Conservation (phyloP, 306 rosid species). For the Quercus engelmannii region DNA sequence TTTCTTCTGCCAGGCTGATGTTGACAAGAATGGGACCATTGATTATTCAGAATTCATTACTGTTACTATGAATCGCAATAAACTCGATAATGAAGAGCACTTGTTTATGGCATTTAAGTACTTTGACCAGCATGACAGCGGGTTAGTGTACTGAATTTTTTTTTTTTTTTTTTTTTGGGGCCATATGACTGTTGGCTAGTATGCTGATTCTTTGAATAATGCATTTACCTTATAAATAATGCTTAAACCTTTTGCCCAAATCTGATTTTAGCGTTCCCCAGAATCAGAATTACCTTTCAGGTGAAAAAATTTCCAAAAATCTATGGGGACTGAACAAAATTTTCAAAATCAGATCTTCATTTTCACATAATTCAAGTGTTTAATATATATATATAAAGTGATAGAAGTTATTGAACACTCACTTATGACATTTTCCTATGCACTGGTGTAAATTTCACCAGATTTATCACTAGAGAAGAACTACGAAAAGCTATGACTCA, state of each 20-base stretch:
- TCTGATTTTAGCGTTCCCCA: not conserved
- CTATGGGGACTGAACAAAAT: too few relatives aligned
- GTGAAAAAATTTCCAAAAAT: too few relatives aligned
- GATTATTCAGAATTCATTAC: slow-evolving; percentile 83
- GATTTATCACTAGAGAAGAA: slow-evolving; percentile 88
- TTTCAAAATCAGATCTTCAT: not conserved
- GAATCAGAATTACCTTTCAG: not conserved
- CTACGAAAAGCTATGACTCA: slow-evolving; percentile 73
- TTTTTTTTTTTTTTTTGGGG: too few relatives aligned
- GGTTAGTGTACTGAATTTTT: slow-evolving; percentile 32
- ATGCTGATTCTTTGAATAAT: not conserved
- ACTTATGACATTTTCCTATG: not conserved
- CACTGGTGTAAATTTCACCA: slow-evolving; percentile 18
- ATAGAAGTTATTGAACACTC: too few relatives aligned
- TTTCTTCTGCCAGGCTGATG: slow-evolving; percentile 65
- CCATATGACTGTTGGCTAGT: not conserved
- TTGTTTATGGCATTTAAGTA: slow-evolving; percentile 69
- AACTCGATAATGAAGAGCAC: slow-evolving; percentile 74
- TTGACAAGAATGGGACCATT: slow-evolving; percentile 67
- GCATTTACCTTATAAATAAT: not conserved
- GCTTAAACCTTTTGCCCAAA: not conserved
- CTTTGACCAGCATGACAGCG: slow-evolving; percentile 78
- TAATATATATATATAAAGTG: too few relatives aligned
- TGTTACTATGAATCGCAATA: slow-evolving; percentile 89
- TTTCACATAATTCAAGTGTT: not conserved